phyloP scores from a whole-genome alignment of 345 rosid species.

The Viola odorata region DNA sequence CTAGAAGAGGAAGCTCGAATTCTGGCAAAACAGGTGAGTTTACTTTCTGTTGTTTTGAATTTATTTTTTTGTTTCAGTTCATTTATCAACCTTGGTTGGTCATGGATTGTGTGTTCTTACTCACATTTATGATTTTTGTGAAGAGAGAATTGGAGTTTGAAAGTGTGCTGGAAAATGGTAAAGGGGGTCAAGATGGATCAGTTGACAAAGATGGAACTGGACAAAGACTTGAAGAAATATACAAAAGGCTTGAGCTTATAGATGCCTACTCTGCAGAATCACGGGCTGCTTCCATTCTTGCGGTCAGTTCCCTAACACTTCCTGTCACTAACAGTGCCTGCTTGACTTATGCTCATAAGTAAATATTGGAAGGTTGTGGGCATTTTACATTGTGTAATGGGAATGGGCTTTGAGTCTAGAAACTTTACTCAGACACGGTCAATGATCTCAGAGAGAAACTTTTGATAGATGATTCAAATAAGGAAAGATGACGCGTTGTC shows the following conservation, averaged over 20 bases:
- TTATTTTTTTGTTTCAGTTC: background rate
- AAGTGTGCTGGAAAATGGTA: constrained; percentile 42
- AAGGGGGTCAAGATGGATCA: constrained; percentile 38
- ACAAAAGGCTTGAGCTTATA: constrained; percentile 88
- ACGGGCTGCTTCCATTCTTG: constrained; percentile 95
- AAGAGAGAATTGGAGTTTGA: constrained; percentile 72
- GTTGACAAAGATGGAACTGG: constrained; percentile 54
- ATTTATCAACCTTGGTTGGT: constrained; percentile 3
- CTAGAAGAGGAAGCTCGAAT: constrained; percentile 72
- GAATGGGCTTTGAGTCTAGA: background rate
- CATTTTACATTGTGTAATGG: background rate
- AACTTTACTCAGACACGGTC: no score
- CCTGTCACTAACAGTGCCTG: constrained; percentile 3
- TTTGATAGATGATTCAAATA: background rate
- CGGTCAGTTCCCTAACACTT: constrained; percentile 44
- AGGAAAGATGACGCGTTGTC: background rate
- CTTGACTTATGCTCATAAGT: constrained; percentile 6
- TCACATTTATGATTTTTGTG: constrained; percentile 22
- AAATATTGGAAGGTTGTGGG: background rate
- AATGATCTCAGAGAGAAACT: background rate
- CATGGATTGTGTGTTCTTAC: constrained; percentile 11
- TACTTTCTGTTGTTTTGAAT: constrained; percentile 2
- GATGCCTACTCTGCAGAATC: constrained; percentile 95
- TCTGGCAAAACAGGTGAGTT: constrained; percentile 62
- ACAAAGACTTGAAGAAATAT: constrained; percentile 74